Evolutionary conservation across 257 asterid genomes (phyloP), one percentile per base, ranked within the genome.

Genomic region (Rehmannia glutinosa): DNA sequence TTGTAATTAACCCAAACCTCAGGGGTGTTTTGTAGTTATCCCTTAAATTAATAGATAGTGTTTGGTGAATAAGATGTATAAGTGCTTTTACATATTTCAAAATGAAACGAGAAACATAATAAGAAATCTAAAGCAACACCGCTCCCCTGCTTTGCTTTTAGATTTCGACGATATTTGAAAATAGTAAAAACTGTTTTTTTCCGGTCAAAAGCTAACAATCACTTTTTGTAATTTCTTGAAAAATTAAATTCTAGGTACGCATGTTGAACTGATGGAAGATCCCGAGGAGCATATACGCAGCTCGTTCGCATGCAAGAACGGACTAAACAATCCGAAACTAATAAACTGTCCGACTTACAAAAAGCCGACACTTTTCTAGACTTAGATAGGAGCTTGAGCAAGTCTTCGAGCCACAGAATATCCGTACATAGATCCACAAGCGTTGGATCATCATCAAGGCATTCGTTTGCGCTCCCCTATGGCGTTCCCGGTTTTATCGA

Each of bases 251-350:
- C n/a, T 73, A 91, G 97, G 97, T 10, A 85, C 88, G 49, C 98
- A 91, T 74, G 73, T 70, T 8, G 87, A 85, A 49, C 66, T 91
- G 82, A 83, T 89, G 49, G 41, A 70, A 67, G 81, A 91, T 75
- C 81, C 87, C 1, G 80, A 82, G 56, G 98, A 47, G 92, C 90
- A 1, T 89, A 89, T 55, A 62, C 77, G 2, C 96, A 83, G 71
- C 89, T 91, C 27, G 72, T 91, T 57, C 84, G 72, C 11, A 85
- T 85, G 86, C 95, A 91, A 72, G 85, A 87, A 75, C 78, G 89
- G 57, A 35, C 60, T 1, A 83, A 72, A 57, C 78, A 73, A 61
- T 66, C 78, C 8, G 87, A 72, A 36, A 32, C 47, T 12, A 36
- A 58, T 4, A 51, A 28, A 57, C 56, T 2, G 38, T 21, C 53